Base-by-base conservation (phyloP, 371 early-diverging fungal genomes). In the Mortierella sp. region DNA sequence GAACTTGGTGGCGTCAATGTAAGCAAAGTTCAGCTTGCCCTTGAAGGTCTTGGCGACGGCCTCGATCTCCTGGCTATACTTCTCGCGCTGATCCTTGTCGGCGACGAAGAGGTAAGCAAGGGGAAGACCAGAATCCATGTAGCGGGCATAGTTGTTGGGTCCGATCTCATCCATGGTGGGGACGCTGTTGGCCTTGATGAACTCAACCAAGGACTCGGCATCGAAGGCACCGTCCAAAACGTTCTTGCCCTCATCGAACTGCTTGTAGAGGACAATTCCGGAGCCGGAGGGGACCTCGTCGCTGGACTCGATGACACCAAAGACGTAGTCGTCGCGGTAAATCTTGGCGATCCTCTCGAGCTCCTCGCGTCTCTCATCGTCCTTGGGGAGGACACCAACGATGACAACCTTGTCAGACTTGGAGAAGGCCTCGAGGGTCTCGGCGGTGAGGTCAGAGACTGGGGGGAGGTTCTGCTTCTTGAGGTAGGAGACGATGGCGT, bases 161-260 rank as follows among this genome's bases (percentile, higher is more conserved):
- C 94, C 93, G 74, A 98, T 93, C 77, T 98, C 98, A 79, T 94
- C 98, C 91, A 98, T 91, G 54, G 96, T 88, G 51, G 98, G 98
- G 44, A 96, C 89, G 48, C 97, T 91, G 90, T 93, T 91, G 76
- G 90, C 75, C 90, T 92, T 91, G 87, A 98, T 86, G 84, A 96
- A 98, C 46, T 84, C 78, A 57, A 88, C 80, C 71, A 97, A 78
- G 13, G 74, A 87, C 31, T 93, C 93, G 10, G 87, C 90, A 43
- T 86, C 84, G 76, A 94, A 89, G 53, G 86, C 89, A 14, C 90
- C 96, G 26, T 87, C 87, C 80, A 90, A 92, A 6, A 92, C 89
- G 82, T 90, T 91, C 87, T 93, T 93, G 72, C 95, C 94, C 73
- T 97, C 97, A 83, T 98, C 99, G 79, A 97, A 97, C 87, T 94